Evolutionary conservation across 768 basidiomycete species (phyloP).

Genomic region (Mycena venus): DNA sequence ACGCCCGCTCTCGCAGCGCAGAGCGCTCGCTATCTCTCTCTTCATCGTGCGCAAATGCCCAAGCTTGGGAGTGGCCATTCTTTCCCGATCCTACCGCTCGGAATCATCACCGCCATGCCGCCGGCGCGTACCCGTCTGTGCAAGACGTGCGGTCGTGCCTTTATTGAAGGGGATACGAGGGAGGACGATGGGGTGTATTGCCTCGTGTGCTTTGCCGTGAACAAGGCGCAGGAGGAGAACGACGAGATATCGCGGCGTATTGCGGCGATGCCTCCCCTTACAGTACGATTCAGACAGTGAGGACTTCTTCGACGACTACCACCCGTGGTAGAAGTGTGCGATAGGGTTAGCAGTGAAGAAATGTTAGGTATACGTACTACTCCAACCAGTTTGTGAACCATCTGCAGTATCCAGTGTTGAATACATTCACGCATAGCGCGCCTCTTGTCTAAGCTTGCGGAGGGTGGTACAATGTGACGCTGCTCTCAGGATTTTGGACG

Average conservation of each 20-base stretch:
- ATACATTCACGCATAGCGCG: not conserved
- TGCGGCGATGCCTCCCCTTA: constrained; percentile 1
- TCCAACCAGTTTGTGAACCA: constrained; percentile 9
- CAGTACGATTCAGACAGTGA: constrained; percentile 6
- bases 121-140: not conserved
- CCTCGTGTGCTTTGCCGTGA: constrained; percentile 8
- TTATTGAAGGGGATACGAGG: not conserved
- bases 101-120: constrained; percentile 6
- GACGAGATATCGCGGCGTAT: constrained; percentile 1
- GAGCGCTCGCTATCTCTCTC: constrained; percentile 5
- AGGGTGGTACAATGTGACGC: not conserved
- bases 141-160: constrained; percentile 5
- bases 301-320: not conserved
- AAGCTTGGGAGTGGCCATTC: not conserved
- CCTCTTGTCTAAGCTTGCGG: not conserved
- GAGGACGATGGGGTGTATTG: constrained; percentile 4
- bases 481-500: not conserved
- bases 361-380: not conserved
- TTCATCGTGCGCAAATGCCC: not conserved
- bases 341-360: constrained; percentile 12
- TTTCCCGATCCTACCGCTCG: constrained; percentile 8
- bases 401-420: not conserved
- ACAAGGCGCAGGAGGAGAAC: constrained; percentile 11
- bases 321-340: not conserved
- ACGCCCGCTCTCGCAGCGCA: not conserved